Percentiles rank a stretch among this genome's conserved stretches.
Conservation (phyloP, 1,284 basidiomycete species). For the Cryptococcus sp. region DNA sequence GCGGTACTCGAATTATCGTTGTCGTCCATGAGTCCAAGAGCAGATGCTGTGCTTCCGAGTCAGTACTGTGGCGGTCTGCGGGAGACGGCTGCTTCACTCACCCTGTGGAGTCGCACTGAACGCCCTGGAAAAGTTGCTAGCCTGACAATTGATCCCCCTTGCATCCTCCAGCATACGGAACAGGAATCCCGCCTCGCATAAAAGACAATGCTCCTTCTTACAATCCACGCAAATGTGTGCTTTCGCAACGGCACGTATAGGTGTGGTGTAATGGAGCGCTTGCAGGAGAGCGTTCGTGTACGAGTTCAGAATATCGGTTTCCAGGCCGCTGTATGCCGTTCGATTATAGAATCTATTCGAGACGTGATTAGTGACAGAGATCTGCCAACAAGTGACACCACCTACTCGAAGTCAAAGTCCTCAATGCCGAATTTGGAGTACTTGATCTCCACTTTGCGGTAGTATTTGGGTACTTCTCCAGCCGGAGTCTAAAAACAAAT, state of each 20-base stretch:
- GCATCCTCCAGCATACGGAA: conserved; percentile 96
- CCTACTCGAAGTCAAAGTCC: conserved; percentile 95
- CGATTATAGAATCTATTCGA: conserved; percentile 81
- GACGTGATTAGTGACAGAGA: not conserved
- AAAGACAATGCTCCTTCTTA: conserved; percentile 81
- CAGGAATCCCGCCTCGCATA: conserved; percentile 95
- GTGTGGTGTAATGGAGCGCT: conserved; percentile 78
- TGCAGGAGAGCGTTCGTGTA: conserved; percentile 95
- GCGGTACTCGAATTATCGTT: conserved; percentile 70
- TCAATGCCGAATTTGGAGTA: conserved; percentile 98
- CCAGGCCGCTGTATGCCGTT: conserved; percentile 86
- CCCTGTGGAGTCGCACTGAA: conserved; percentile 76
- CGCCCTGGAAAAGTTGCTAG: conserved; percentile 93
- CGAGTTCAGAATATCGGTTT: conserved; percentile 95
- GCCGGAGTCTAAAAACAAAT: conserved; percentile 19
- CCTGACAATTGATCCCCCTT: conserved; percentile 89
- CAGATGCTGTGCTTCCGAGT: conserved; percentile 58
- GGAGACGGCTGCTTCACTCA: conserved; percentile 46
- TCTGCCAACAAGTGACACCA: conserved; percentile 11
- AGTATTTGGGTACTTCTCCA: conserved; percentile 73
- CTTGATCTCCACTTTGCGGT: conserved; percentile 92
- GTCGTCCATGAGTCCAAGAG: conserved; percentile 87
- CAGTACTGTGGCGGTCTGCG: not conserved
- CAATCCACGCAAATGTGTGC: conserved; percentile 89
- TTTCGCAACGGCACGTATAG: conserved; percentile 80